A percentile compares a stretch with the other conserved stretches of the same genome.
phyloP scores from a whole-genome alignment of 1,284 basidiomycete species.

The Ganoderma meredithae region DNA sequence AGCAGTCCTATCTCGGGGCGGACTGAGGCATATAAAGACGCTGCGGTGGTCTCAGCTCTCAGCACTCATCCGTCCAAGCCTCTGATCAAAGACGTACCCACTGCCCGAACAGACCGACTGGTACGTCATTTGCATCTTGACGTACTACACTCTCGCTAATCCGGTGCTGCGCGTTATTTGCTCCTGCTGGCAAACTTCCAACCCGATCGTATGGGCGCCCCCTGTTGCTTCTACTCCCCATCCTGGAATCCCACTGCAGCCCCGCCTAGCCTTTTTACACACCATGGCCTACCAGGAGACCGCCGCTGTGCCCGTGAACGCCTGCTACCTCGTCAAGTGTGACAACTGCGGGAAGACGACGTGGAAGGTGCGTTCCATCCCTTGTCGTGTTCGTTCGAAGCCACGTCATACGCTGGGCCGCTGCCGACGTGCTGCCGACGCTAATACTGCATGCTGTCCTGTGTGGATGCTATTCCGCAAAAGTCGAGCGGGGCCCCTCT shows the following conservation, averaged over 20 bases:
- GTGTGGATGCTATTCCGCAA: not conserved
- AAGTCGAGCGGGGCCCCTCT: conserved; percentile 3
- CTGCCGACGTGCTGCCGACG: not conserved
- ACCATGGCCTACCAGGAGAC: conserved; percentile 37
- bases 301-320: conserved; percentile 52
- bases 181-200: not conserved
- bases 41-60: not conserved
- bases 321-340: conserved; percentile 67
- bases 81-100: not conserved
- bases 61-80: not conserved
- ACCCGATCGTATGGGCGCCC: not conserved
- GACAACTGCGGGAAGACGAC: conserved; percentile 72
- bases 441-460: too few relatives aligned
- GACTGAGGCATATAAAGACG: not conserved
- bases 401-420: not conserved
- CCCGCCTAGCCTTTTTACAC: not conserved
- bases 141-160: conserved; percentile 2
- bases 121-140: conserved; percentile 1
- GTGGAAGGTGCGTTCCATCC: conserved; percentile 63
- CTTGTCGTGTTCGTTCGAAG: not conserved
- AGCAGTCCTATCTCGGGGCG: too few relatives aligned
- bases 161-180: not conserved
- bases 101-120: not conserved
- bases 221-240: not conserved
- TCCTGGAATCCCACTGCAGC: not conserved